Base-by-base conservation (phyloP, 2,329 filamentous ascomycete genomes). In the Hypomyces rosellus region DNA sequence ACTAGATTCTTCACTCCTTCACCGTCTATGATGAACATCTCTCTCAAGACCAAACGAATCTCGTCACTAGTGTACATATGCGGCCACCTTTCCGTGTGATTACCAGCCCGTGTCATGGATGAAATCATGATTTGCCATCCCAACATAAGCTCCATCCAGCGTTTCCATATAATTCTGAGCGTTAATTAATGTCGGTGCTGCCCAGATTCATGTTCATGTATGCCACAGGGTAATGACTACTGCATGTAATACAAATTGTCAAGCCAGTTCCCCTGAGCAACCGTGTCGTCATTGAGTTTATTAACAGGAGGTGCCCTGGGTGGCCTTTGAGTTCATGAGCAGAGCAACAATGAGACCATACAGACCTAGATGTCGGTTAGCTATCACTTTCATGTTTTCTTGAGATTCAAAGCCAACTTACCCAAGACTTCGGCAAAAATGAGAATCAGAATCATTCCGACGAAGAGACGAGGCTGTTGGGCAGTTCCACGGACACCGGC, bases 281-380 rank as follows among this genome's bases (percentile, higher is more conserved):
- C 4, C 18, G 25, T 15, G 30, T 43, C 16, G 25, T 11, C 25
- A 1, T 15, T 38, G 25, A 22, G 18, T 18, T 34, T 53, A 50
- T 44, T 43, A 38, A 73, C 86, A 90, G 54, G 60, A 68, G 61
- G 77, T 78, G 63, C 84, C 80, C 61, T 82, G 73, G 54, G 73
- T 74, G 37, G 86, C 88, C 78, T 93, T 95, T 53, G 93, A 95
- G 88, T 97, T 99, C 95, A 99, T 99, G 69, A 99, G 85, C 67
- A 99, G 87, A 58, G 93, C 93, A 61, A 99, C 93, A 71, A 99
- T 99, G 66, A 99, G 82, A 71, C 93, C 93, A 77, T 99, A 99
- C 53, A 99, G 89, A 93, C 92, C 89, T 93, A 55, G 11, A 22
- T 2, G 41, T 11, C 18, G 45, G 46, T 68, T 54, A 69, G 66